Conservation (phyloP, 2,329 filamentous ascomycete genomes). For the Phoma herbarum region DNA sequence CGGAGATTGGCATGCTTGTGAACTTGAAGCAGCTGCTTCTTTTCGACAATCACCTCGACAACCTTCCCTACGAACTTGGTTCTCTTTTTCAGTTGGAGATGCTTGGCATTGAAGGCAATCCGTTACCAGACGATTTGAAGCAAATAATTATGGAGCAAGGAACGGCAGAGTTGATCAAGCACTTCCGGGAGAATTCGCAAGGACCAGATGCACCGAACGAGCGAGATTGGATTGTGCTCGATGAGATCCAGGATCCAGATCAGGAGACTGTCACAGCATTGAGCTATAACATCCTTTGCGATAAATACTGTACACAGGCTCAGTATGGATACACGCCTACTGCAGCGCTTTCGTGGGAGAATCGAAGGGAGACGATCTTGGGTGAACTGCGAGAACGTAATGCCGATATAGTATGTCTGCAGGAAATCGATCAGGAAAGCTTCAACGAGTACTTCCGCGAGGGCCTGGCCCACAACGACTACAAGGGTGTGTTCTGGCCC, state of each 20-base stretch:
- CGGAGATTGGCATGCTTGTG: slow-evolving; percentile 96
- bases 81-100: slow-evolving; percentile 88
- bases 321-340: slow-evolving; percentile 92
- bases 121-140: slow-evolving; percentile 77
- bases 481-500: slow-evolving; percentile 93
- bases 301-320: slow-evolving; percentile 85
- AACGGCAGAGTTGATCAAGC: slow-evolving; percentile 83
- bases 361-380: slow-evolving; percentile 82
- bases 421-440: slow-evolving; percentile 91
- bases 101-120: slow-evolving; percentile 92
- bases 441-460: slow-evolving; percentile 92
- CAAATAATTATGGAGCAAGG: slow-evolving; percentile 86
- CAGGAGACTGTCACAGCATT: slow-evolving; percentile 80
- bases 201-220: slow-evolving; percentile 79
- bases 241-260: slow-evolving; percentile 61
- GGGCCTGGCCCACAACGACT: slow-evolving; percentile 85
- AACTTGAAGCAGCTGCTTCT: slow-evolving; percentile 85
- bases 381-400: slow-evolving; percentile 81
- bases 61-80: slow-evolving; percentile 85
- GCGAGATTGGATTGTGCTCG: slow-evolving; percentile 79
- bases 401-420: slow-evolving; percentile 89
- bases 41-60: slow-evolving; percentile 88
- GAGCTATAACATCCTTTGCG: slow-evolving; percentile 95
- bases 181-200: slow-evolving; percentile 83
- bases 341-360: slow-evolving; percentile 84